Conservation (phyloP, 257 asterid genomes). For the Primulina tabacum region DNA sequence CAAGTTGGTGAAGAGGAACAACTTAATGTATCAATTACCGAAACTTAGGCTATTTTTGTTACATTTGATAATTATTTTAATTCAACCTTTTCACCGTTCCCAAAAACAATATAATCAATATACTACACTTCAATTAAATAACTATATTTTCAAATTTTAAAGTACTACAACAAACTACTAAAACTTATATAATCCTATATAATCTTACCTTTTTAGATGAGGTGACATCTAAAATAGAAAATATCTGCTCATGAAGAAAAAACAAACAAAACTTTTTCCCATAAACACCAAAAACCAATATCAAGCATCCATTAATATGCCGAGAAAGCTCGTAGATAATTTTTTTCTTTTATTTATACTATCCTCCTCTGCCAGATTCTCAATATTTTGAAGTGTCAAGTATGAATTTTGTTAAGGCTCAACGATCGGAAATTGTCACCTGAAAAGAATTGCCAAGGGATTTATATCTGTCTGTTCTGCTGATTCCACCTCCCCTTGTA, state of each 20-base stretch:
- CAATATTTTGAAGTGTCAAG: background rate
- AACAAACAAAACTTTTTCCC: too few species aligned
- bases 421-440: slow-evolving; percentile 36
- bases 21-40: background rate
- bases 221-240: background rate
- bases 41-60: background rate
- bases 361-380: background rate
- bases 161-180: background rate
- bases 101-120: background rate
- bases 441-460: slow-evolving; percentile 90
- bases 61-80: background rate
- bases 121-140: background rate
- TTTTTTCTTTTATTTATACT: background rate
- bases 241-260: background rate
- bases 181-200: background rate
- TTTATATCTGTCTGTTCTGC: slow-evolving; percentile 78
- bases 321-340: background rate
- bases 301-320: background rate
- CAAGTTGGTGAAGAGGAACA: background rate
- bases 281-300: background rate
- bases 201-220: background rate
- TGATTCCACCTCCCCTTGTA: slow-evolving; percentile 89
- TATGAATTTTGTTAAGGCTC: background rate
- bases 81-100: background rate
- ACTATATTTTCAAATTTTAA: background rate